Evolutionary conservation across 2,329 filamentous ascomycete species (phyloP).

Genomic region (Clonostachys chloroleuca): DNA sequence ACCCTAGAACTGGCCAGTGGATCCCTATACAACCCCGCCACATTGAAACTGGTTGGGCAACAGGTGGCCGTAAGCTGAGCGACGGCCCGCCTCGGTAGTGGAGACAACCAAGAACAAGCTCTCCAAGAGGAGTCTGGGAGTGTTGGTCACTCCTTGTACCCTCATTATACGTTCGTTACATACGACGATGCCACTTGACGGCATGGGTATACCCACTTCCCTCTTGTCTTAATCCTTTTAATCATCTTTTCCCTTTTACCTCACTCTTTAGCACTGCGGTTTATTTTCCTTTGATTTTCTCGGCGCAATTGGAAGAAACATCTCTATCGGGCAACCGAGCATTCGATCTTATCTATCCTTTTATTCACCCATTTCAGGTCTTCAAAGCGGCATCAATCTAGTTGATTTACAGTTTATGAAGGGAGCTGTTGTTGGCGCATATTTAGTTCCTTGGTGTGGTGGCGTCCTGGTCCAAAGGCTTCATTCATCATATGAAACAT

Average conservation of each 20-base stretch:
- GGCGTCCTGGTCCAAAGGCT: too few relatives aligned
- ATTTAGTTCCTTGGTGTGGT: too few relatives aligned
- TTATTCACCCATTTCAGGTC: background rate
- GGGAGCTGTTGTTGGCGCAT: too few relatives aligned
- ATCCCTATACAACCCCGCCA: slow-evolving; percentile 19
- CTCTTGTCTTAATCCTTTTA: background rate
- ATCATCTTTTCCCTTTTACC: background rate
- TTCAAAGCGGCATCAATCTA: too few relatives aligned
- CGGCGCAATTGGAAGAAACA: background rate
- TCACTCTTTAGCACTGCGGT: background rate
- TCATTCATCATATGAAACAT: too few relatives aligned
- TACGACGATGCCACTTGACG: background rate
- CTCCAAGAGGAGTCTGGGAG: background rate
- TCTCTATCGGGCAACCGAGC: slow-evolving; percentile 1
- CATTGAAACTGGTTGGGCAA: slow-evolving; percentile 30
- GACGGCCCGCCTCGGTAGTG: slow-evolving; percentile 9
- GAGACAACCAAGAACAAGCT: background rate
- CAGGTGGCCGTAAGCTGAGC: slow-evolving; percentile 14
- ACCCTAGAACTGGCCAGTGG: slow-evolving; percentile 28
- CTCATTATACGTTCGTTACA: background rate
- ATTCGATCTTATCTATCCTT: background rate
- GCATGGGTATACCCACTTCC: background rate
- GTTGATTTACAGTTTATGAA: too few relatives aligned
- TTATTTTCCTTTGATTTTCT: background rate
- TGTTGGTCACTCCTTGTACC: background rate